A percentile compares a stretch with the other conserved stretches of the same genome.
These are phyloP conservation scores for Diaporthe sp. DNA, from an alignment of 2,329 filamentous ascomycete genomes.

Conservation along the genomic window DNA sequence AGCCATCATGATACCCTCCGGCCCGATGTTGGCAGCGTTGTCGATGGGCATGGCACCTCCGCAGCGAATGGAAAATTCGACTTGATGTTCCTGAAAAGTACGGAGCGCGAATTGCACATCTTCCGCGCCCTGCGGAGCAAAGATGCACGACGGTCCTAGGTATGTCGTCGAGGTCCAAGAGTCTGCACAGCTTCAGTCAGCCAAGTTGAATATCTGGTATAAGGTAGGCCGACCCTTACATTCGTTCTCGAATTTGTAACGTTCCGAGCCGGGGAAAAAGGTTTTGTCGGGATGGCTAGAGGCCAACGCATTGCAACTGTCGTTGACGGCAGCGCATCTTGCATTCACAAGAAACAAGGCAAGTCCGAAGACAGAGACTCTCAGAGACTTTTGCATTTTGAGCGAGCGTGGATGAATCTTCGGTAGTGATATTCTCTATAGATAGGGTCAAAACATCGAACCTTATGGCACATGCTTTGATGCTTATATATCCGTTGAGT, in stretches of 20 bases:
- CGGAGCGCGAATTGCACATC: neutral
- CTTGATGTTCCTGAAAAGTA: neutral
- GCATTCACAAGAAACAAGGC: too few species aligned
- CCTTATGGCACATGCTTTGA: too few species aligned
- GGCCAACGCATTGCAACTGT: too few species aligned
- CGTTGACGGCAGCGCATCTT: too few species aligned
- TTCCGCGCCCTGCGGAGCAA: neutral
- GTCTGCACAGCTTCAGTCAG: neutral
- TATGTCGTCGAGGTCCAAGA: neutral
- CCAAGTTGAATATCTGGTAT: neutral
- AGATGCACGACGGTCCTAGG: neutral
- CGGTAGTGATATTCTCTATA: too few species aligned
- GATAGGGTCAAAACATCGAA: too few species aligned
- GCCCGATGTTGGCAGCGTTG: neutral
- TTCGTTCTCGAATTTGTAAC: neutral
- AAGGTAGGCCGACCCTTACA: neutral
- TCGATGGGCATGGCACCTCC: neutral
- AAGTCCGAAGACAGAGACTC: too few species aligned
- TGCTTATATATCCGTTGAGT: too few species aligned
- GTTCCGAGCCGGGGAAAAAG: neutral
- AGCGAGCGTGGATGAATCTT: too few species aligned
- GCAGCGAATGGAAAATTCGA: neutral
- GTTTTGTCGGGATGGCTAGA: neutral
- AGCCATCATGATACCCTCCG: neutral
- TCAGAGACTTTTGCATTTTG: too few species aligned